Base-by-base conservation (phyloP, 805 yeast species). In the Komagataella phaffii region DNA sequence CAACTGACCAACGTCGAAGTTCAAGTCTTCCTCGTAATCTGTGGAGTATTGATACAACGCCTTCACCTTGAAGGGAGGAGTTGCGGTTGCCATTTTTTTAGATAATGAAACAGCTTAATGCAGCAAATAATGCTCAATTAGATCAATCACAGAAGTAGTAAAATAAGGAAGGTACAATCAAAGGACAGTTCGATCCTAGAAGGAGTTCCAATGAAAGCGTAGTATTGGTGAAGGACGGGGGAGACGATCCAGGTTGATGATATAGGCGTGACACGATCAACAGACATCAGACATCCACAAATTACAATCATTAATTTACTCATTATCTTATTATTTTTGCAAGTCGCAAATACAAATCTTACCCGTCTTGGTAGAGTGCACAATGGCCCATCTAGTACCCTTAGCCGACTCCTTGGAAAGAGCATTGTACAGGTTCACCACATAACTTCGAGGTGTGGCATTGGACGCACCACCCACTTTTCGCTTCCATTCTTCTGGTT, bases 11-110 rank as follows among this genome's bases (percentile, higher is more conserved):
- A 71, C 77, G 0, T 65, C 64, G 58, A 91, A 90, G 40, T 76
- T 72, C 62, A 91, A 74, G 64, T 91, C 99, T 63, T 93, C 98
- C 24, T 81, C 88, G 56, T 80, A 88, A 50, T 83, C 88, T n/a
- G 57, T 68, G 2, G 62, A 62, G 44, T 60, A 87, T 49, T 82
- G 85, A 59, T 72, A 85, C 40, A 83, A 62, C 3, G 96, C 85
- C 59, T 73, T 72, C 2, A 83, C 91, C 58, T 71, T 69, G 66
- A 86, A 88, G 17, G 95, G 93, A 23, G 40, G 12, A 14, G 14
- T 30, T 30, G 40, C 40, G 14, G 40, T 30, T 10, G 40, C 40
- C 40, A 30, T 30, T 30, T 30, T 30, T 14, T 30, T 14, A 7
- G 40, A 5, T 30, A 30, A 30, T 12, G 14, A 30, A 30, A 14